These are phyloP conservation scores for Lolium perenne DNA, from an alignment of 176 grass and related monocot species.

Conservation along the genomic window DNA sequence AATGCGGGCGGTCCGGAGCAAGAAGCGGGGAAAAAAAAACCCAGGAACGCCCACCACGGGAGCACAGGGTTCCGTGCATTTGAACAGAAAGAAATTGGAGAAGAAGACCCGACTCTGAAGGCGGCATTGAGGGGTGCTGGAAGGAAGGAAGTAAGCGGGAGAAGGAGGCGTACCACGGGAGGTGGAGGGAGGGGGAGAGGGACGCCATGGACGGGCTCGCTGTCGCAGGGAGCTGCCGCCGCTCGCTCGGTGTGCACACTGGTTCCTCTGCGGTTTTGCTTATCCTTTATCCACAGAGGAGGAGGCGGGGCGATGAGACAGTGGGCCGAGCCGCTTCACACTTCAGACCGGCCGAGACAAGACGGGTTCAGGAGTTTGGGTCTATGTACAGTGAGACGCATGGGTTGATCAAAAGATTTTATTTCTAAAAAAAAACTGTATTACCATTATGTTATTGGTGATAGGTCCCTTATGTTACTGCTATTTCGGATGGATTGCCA, in stretches of 20 bases:
- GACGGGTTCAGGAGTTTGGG: not conserved
- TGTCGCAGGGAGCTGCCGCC: constrained; percentile 36
- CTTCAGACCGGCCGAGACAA: not conserved
- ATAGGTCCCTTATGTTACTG: too few relatives aligned
- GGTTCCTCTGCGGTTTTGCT: constrained; percentile 17
- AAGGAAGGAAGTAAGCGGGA: not conserved
- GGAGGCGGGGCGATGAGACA: not conserved
- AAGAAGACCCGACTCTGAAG: not conserved
- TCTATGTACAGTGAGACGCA: not conserved
- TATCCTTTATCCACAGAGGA: constrained; percentile 48
- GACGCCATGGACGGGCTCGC: constrained; percentile 58
- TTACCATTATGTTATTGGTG: too few relatives aligned
- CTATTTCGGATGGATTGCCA: too few relatives aligned
- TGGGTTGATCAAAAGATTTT: not conserved
- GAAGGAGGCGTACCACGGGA: constrained; percentile 45
- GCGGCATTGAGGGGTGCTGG: not conserved
- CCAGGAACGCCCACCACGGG: not conserved
- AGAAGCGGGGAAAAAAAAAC: not conserved
- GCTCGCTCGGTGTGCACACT: constrained; percentile 21
- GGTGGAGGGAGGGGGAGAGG: constrained; percentile 60
- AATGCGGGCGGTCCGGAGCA: constrained; percentile 17
- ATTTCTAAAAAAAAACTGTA: too few relatives aligned
- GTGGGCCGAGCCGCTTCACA: not conserved
- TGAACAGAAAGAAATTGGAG: not conserved
- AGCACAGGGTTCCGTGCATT: not conserved